phyloP scores from a whole-genome alignment of 2,329 filamentous ascomycete genomes.

The Helicocarpus griseus region DNA sequence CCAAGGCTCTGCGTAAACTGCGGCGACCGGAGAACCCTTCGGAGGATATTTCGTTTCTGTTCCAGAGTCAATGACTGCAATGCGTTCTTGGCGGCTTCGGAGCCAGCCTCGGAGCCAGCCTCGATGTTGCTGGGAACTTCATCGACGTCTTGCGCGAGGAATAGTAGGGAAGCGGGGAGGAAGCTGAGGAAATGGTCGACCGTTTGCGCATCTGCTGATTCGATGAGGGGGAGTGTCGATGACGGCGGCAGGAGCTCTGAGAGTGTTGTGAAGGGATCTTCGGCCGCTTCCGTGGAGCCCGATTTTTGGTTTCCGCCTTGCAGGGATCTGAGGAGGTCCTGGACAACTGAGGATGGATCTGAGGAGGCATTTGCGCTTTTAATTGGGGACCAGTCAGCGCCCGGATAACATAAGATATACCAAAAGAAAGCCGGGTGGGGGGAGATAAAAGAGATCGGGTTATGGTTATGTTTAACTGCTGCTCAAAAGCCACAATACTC shows the following conservation, averaged over 20 bases:
- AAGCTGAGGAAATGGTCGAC: constrained; percentile 67
- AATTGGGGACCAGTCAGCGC: constrained; percentile 33
- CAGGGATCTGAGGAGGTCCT: constrained; percentile 80
- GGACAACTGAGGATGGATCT: constrained; percentile 70
- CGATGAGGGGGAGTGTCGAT: constrained; percentile 67
- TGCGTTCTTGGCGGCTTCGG: constrained; percentile 60
- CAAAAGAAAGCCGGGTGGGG: background rate
- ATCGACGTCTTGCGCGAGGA: constrained; percentile 61
- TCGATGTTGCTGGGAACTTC: constrained; percentile 50
- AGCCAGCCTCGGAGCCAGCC: constrained; percentile 56
- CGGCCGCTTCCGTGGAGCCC: constrained; percentile 40
- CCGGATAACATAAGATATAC: background rate
- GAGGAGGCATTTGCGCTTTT: constrained; percentile 50
- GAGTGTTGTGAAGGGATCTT: constrained; percentile 69
- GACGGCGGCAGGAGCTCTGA: constrained; percentile 73
- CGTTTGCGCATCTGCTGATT: constrained; percentile 52
- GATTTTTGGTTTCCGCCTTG: constrained; percentile 43
- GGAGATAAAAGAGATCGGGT: background rate
- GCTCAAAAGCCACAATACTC: background rate
- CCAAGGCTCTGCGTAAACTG: constrained; percentile 82
- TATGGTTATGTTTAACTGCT: background rate
- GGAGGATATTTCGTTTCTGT: constrained; percentile 73
- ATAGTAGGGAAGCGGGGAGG: constrained; percentile 67
- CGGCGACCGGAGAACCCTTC: constrained; percentile 74
- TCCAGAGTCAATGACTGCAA: constrained; percentile 61